phyloP scores from a whole-genome alignment of 345 rosid genomes.

The Carallia pectinifolia region DNA sequence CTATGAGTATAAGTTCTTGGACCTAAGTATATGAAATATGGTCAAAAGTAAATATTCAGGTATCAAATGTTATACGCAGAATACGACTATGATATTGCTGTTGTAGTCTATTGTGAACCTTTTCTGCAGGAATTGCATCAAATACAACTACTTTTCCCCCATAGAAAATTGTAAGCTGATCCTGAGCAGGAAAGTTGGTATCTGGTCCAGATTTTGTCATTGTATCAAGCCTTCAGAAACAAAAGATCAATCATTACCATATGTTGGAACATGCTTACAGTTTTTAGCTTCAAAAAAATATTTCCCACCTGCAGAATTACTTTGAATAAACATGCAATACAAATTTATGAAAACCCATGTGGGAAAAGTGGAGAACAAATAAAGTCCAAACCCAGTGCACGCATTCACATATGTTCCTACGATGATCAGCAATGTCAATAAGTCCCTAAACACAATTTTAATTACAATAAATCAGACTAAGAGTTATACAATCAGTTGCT shows the following conservation, averaged over 20 bases:
- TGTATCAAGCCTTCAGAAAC: constrained; percentile 33
- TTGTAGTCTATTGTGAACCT: constrained; percentile 38
- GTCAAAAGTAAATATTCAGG: background rate
- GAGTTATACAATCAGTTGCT: background rate
- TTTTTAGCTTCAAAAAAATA: too few relatives aligned
- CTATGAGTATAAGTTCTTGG: constrained; percentile 65
- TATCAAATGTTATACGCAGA: background rate
- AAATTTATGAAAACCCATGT: too few relatives aligned
- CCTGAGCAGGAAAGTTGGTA: constrained; percentile 28
- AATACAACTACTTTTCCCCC: constrained; percentile 72
- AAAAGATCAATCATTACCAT: background rate
- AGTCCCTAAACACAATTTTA: background rate
- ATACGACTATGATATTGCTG: background rate
- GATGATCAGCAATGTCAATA: background rate
- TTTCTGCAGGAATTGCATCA: constrained; percentile 62
- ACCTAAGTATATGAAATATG: constrained; percentile 37
- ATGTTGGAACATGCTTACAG: too few relatives aligned
- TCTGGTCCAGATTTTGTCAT: constrained; percentile 35
- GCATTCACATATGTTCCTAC: too few relatives aligned
- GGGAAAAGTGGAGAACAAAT: too few relatives aligned
- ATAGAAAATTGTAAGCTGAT: constrained; percentile 81
- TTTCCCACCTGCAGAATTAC: too few relatives aligned
- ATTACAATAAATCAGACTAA: background rate
- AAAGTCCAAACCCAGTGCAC: too few relatives aligned
- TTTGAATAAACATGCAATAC: too few relatives aligned